These are phyloP conservation scores for Parathielavia hyrcaniae DNA, from an alignment of 495 filamentous ascomycete genomes.

Conservation along the genomic window DNA sequence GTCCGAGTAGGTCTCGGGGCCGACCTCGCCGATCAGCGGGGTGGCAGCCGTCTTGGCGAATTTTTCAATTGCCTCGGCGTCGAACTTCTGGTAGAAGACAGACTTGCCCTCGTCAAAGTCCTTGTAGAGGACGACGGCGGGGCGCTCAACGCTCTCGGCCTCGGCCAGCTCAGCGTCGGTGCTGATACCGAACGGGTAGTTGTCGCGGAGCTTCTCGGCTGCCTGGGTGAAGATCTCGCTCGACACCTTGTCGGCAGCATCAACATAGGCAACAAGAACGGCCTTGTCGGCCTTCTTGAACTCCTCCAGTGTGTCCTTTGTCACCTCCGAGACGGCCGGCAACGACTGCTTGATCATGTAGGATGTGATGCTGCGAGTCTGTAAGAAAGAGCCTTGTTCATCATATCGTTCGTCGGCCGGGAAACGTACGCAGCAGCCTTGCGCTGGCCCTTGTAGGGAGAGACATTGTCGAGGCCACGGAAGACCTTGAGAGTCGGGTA, in stretches of 20 bases:
- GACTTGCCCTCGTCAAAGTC: conserved; percentile 95
- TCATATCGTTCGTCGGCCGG: neutral
- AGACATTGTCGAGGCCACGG: conserved; percentile 78
- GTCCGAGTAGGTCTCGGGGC: conserved; percentile 91
- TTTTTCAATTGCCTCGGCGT: conserved; percentile 62
- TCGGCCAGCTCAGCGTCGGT: conserved; percentile 78
- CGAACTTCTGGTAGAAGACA: conserved; percentile 72
- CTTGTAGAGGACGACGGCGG: conserved; percentile 93
- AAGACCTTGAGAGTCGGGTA: conserved; percentile 99
- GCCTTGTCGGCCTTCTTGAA: conserved; percentile 99
- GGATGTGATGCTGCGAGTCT: conserved; percentile 69
- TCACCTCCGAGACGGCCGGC: conserved; percentile 79
- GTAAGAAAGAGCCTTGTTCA: conserved; percentile 28
- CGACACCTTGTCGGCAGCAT: conserved; percentile 74
- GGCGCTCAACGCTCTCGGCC: conserved; percentile 79
- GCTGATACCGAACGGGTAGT: conserved; percentile 83
- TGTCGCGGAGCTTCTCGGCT: conserved; percentile 80
- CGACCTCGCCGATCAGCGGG: conserved; percentile 92
- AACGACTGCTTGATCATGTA: conserved; percentile 99
- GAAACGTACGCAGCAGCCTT: conserved; percentile 76
- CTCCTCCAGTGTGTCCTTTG: conserved; percentile 74
- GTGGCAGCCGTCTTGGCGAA: conserved; percentile 83
- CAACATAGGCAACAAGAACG: conserved; percentile 83
- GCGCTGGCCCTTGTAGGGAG: conserved; percentile 79
- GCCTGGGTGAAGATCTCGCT: conserved; percentile 72